These are phyloP conservation scores for Neophaeococcomyces mojaviensis DNA, from an alignment of 2,329 filamentous ascomycete genomes.

Conservation along the genomic window DNA sequence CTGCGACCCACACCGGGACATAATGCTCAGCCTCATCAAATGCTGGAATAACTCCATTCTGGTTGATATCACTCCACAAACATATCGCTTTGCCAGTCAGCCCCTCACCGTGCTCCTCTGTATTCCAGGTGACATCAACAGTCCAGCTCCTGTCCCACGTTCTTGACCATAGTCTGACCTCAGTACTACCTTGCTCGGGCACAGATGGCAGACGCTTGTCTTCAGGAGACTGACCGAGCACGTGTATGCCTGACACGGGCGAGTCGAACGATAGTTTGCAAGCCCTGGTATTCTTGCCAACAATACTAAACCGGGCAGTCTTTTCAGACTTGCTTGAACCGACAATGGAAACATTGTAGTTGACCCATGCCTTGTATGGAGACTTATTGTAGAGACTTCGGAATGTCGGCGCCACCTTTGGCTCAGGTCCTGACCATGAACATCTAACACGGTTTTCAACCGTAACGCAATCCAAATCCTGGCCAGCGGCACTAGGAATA, in stretches of 20 bases:
- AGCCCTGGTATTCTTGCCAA: conserved; percentile 66
- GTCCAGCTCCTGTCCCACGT: conserved; percentile 70
- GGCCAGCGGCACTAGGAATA: conserved; percentile 63
- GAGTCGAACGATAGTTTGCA: conserved; percentile 67
- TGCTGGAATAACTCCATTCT: conserved; percentile 64
- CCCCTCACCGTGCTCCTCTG: conserved; percentile 29
- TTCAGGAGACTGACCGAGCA: conserved; percentile 53
- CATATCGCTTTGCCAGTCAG: conserved; percentile 65
- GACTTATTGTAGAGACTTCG: conserved; percentile 34
- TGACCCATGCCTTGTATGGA: conserved; percentile 54
- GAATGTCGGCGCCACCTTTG: conserved; percentile 29
- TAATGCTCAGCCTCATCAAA: conserved; percentile 72
- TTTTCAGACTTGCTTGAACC: conserved; percentile 33
- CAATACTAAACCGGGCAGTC: conserved; percentile 57
- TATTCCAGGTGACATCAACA: conserved; percentile 61
- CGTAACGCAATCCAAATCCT: conserved; percentile 49
- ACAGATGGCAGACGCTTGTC: conserved; percentile 60
- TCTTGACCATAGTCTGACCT: conserved; percentile 74
- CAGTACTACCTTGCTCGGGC: conserved; percentile 55
- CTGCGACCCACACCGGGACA: conserved; percentile 69
- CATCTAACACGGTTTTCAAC: conserved; percentile 50
- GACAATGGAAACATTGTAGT: conserved; percentile 51
- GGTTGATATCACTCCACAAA: conserved; percentile 81
- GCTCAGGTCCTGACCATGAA: conserved; percentile 61
- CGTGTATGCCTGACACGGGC: conserved; percentile 57